Evolutionary conservation across 305 asterid genomes (phyloP), one percentile per base, ranked within the genome.

Genomic region (Fraxinus xanthoxyloides): DNA sequence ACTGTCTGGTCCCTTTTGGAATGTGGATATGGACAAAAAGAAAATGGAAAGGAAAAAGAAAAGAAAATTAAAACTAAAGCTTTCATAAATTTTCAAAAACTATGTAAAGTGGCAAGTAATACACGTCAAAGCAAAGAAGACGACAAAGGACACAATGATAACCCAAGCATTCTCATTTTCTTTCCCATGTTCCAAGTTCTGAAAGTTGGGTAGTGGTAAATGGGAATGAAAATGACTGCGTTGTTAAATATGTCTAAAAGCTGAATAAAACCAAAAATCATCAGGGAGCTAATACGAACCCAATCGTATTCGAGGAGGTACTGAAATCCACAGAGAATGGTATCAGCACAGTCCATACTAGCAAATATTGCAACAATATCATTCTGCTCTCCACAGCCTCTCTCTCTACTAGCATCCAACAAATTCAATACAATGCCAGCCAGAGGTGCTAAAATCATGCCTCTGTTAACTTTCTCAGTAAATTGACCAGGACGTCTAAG

Each of bases 381-480:
- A 86, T 92, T 91, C 85, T 86, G 90, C 78, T 85, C 82, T 76
- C 84, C 88, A 0, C 32, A 43, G 3, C 77, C 86, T 23, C 79
- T 80, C 73, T 80, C 92, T 84, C 83, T 84, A 76, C 85, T 80
- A 31, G 92, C 93, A 87, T 93, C 97, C 87, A 95, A 77, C 81
- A 95, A 85, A 89, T 95, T 95, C 59, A 91, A 86, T 78, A 95
- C 89, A 82, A 95, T 95, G 81, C 98, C 99, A 32, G 97, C 97
- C 31, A 95, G 93, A 13, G 99, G 99, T 72, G 97, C 97, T 84
- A 95, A 87, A 77, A 95, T 90, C 97, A 91, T 94, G 87, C 98
- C 94, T 63, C 91, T 89, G 86, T 88, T 89, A 73, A 89, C 91
- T 85, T 93, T 95, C 85, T 95, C 99, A 10, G 93, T 85, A 21